Base-by-base conservation (phyloP, 805 yeast species). In the Pichia phayaonensis region DNA sequence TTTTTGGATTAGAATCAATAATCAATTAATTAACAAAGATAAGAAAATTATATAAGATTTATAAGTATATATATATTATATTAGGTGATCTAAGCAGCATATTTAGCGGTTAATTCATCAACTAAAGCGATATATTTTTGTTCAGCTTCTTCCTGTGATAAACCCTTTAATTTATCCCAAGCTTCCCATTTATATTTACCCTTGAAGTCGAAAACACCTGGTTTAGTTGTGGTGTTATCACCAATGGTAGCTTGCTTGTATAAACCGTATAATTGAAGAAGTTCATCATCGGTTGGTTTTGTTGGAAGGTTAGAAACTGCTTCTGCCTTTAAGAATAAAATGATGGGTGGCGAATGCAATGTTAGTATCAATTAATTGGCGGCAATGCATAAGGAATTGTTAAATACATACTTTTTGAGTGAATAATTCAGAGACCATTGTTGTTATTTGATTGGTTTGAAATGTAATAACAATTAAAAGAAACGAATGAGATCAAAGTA, bases 131-230 rank as follows among this genome's bases (percentile, higher is more conserved):
- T 86, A 73, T 86, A 81, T 69, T 89, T 76, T 60, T 76, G 56
- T 76, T 92, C 98, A 54, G 99, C 99, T 36, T 89, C 97, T 60
- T 81, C 95, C 71, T 86, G 86, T 40, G 89, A 71, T 54, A 79
- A 79, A 52, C 99, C 99, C 74, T 86, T 85, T 64, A 84, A 73
- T 61, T 81, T 83, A 62, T 84, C 84, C 98, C 98, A 94, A 10
- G 98, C 79, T 66, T 90, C 92, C 98, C 98, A 94, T 77, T 94
- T 94, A 80, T 87, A 86, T 72, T 95, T 90, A 60, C 92, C 97
- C 74, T 86, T 89, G 73, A 94, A 78, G 72, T 90, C 95, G 69
- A 94, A 88, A 53, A 86, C 72, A 56, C 97, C 94, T 49, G 99
- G 99, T 74, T 88, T 87, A 50, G 77, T 74, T 55, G 96, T 86